Evolutionary conservation across 371 early-diverging fungal genomes (phyloP), one percentile per base, ranked within the genome.

Genomic region (Mortierella sp.): DNA sequence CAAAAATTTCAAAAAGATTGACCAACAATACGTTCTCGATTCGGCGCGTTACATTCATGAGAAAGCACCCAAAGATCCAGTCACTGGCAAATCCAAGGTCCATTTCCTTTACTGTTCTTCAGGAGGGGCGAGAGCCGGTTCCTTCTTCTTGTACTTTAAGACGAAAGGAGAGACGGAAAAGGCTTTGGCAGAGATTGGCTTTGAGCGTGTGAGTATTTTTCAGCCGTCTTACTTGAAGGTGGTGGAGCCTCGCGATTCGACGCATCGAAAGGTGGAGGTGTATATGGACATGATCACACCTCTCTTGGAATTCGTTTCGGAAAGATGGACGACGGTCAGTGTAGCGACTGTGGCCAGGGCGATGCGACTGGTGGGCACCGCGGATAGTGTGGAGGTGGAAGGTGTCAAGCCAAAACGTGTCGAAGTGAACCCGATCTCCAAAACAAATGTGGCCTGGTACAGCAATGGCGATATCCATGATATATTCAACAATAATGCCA

Each of bases 121-220:
- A 0, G 46, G 43, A 2, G 83, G 83, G 1, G 85, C 92, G 14
- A 84, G 89, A 60, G 72, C 84, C 39, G 66, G 79, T 54, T 91
- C 93, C 0, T 61, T 56, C 27, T 87, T 93, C 34, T 73, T 93
- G 28, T 95, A 94, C 65, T 67, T 81, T 23, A 85, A 84, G 59
- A 84, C 88, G 19, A 95, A 95, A 72, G 94, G 94, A 28, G 82
- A 93, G 79, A 91, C 90, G 1, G 93, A 94, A 58, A 74, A 84
- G 30, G 85, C 82, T 18, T 60, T 94, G 19, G 73, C 67, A 47
- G 79, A 83, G 53, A 64, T 87, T 60, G 91, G 90, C 2, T 93
- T 94, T 59, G 76, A 83, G 46, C 82, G 82, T 13, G 85, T 88
- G 6, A 84, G 87, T 9, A 87, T 93, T 50, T 85, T 91, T 60